Evolutionary conservation across 2,329 filamentous ascomycete genomes (phyloP), one percentile per base, ranked within the genome.

Genomic region (Botrytis medusae): DNA sequence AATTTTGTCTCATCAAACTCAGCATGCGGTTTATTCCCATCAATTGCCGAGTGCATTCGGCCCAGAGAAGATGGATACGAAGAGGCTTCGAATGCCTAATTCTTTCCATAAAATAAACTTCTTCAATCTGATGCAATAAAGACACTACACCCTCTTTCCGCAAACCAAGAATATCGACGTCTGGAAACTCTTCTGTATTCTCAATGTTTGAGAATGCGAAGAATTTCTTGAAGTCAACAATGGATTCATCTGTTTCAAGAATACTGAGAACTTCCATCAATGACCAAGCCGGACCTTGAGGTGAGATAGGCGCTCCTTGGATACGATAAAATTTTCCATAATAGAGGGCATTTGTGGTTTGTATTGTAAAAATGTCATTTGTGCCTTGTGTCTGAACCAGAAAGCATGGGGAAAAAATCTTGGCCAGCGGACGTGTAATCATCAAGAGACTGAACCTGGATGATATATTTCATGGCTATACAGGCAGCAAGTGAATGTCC

Each of bases 381-480:
- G 63, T 29, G 40, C 46, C 4, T 46, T 34, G 1, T 32, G 32
- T 67, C 42, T n/a, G 63, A n/a, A 37, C 63, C 42, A 22, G 34
- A 59, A 42, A 69, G 51, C 46, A 69, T 59, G 7, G 46, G 42
- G 22, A 69, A n/a, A 42, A 69, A 69, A 69, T 69, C 48, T 10
- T 20, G 44, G 18, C 54, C 67, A 40, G 34, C 48, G 9, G 16
- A 42, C 8, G 1, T 48, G 57, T 25, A 40, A 32, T 69, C 46
- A 2, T 29, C 20, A n/a, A 51, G n/a, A n/a, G 67, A 59, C 25
- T 57, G 46, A n/a, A 59, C 32, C 18, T 12, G 46, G 2, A 59
- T 69, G 46, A 69, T 69, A 59, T 69, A 69, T 18, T 34, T 69
- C 54, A 69, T 69, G 29, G 67, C 67, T 57, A 60, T 42, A 8